Conservation (phyloP, 352 stramenopile genomes). For the Globisporangium paroecandrum region DNA sequence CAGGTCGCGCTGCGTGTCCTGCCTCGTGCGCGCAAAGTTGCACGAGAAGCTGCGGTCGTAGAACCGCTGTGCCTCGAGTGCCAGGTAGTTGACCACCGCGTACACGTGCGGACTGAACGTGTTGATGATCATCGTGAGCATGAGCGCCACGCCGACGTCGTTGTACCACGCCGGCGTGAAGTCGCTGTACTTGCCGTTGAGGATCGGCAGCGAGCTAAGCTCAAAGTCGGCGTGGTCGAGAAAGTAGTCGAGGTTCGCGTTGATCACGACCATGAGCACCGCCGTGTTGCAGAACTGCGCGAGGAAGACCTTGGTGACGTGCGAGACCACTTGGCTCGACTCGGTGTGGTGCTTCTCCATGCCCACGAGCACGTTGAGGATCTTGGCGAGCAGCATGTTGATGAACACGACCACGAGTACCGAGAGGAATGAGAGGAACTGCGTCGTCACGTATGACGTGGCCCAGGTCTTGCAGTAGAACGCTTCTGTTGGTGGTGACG, state of each 20-base stretch:
- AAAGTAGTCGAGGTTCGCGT: constrained; percentile 78
- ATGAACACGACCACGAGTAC: constrained; percentile 71
- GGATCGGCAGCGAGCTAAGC: constrained; percentile 38
- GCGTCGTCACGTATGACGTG: constrained; percentile 63
- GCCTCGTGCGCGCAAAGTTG: constrained; percentile 58
- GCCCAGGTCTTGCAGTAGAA: constrained; percentile 71
- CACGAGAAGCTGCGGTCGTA: constrained; percentile 62
- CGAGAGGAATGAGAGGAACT: constrained; percentile 55
- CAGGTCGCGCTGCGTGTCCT: constrained; percentile 81
- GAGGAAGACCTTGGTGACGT: constrained; percentile 74
- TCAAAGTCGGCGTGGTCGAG: constrained; percentile 27
- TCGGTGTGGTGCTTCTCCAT: constrained; percentile 81
- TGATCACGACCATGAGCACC: constrained; percentile 73
- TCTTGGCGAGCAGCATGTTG: constrained; percentile 60
- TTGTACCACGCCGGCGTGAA: constrained; percentile 77
- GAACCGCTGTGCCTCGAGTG: constrained; percentile 48
- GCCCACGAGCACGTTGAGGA: constrained; percentile 64
- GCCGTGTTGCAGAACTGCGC: constrained; percentile 83
- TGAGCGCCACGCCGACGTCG: constrained; percentile 73
- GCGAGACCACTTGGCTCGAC: constrained; percentile 66
- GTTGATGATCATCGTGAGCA: constrained; percentile 85
- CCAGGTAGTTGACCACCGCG: constrained; percentile 53
- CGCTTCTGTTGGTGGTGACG: constrained; percentile 24
- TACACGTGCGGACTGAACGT: constrained; percentile 66
- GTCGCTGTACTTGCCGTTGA: constrained; percentile 76